Evolutionary conservation across 1,284 basidiomycete genomes (phyloP).

Genomic region (Tilletia caries): DNA sequence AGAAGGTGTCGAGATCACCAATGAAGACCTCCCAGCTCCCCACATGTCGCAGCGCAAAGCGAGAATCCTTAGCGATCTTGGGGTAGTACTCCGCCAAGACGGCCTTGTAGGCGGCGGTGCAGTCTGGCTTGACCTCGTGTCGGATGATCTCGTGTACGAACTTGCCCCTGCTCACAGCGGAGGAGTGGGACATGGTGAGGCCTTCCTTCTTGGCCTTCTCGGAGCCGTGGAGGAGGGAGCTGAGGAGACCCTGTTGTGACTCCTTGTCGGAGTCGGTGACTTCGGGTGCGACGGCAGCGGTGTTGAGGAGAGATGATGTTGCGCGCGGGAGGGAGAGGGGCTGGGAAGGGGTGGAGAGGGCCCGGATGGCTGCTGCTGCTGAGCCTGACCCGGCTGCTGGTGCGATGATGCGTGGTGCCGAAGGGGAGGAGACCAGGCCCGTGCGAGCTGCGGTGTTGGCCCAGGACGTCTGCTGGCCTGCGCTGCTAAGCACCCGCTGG

Average conservation of each 20-base stretch:
- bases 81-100: constrained; percentile 38
- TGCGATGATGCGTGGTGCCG: no score
- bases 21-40: constrained; percentile 49
- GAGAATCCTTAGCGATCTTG: constrained; percentile 29
- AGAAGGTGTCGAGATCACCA: constrained; percentile 50
- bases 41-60: constrained; percentile 26
- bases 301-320: background rate
- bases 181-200: constrained; percentile 22
- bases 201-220: constrained; percentile 12
- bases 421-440: background rate
- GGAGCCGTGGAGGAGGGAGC: constrained; percentile 13
- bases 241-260: background rate
- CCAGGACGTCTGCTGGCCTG: background rate
- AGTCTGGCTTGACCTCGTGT: constrained; percentile 39
- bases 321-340: background rate
- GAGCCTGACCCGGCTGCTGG: background rate
- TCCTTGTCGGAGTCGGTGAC: background rate
- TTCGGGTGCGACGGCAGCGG: background rate
- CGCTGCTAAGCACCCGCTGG: background rate
- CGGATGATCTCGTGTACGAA: constrained; percentile 50
- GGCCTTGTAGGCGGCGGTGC: constrained; percentile 35
- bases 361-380: background rate
- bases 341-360: constrained; percentile 4
- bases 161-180: constrained; percentile 39
- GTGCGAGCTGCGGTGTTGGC: constrained; percentile 8